A percentile compares a stretch with the other conserved stretches of the same genome.
These are phyloP conservation scores for Zea mays DNA, from an alignment of 176 grass and related monocot species.

Conservation along the genomic window DNA sequence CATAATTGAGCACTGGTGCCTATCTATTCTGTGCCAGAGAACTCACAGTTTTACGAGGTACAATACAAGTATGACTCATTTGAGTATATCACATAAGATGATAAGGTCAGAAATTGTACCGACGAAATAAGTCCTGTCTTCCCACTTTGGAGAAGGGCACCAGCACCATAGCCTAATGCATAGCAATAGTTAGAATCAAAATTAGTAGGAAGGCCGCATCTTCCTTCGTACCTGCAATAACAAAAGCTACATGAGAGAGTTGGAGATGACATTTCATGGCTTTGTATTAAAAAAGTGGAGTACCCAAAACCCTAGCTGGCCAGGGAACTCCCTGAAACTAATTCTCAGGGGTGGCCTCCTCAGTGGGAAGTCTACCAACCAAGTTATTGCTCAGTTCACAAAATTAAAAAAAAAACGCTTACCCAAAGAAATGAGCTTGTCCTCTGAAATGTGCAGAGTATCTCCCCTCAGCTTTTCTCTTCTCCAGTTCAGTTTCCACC, in stretches of 20 bases:
- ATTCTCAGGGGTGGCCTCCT: background rate
- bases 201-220: conserved; percentile 92
- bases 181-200: conserved; percentile 97
- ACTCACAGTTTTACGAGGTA: background rate
- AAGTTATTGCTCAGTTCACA: background rate
- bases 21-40: background rate
- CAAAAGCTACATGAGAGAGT: conserved; percentile 24
- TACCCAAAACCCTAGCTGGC: background rate
- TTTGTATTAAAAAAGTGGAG: background rate
- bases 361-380: background rate
- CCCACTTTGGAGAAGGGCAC: conserved; percentile 74
- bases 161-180: conserved; percentile 81
- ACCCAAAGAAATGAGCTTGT: conserved; percentile 99
- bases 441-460: conserved; percentile 82
- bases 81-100: conserved; percentile 17
- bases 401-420: conserved; percentile 11
- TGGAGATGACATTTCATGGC: background rate
- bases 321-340: background rate
- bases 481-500: conserved; percentile 97
- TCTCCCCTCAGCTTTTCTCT: conserved; percentile 76
- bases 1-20: background rate
- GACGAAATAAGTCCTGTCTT: conserved; percentile 96
- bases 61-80: background rate
- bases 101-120: conserved; percentile 49
- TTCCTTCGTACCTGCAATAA: conserved; percentile 85